Evolutionary conservation across 2,329 filamentous ascomycete species (phyloP).

Genomic region (Sporothrix curviconia): DNA sequence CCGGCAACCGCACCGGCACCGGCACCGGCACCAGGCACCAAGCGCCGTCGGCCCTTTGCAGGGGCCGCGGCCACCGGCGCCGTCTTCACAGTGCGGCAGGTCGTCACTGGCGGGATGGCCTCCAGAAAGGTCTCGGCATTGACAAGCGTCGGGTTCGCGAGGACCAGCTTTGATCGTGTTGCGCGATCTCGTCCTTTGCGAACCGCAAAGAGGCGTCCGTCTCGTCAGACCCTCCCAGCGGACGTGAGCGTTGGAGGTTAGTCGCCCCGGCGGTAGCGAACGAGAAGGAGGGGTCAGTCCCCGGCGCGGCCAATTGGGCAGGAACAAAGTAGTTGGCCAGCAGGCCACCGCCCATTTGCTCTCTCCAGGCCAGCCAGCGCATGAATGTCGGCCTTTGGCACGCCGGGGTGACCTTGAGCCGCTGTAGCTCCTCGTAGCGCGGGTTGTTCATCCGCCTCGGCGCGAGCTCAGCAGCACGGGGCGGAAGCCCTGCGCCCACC

Average conservation of each 20-base stretch:
- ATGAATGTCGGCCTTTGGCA: slow-evolving; percentile 65
- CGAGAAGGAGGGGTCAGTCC: slow-evolving; percentile 64
- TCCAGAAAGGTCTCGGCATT: slow-evolving; percentile 57
- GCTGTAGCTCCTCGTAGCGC: slow-evolving; percentile 64
- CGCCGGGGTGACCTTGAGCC: slow-evolving; percentile 51
- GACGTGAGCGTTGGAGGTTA: slow-evolving; percentile 66
- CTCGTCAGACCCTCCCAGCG: slow-evolving; percentile 66
- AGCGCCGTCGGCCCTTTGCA: background rate
- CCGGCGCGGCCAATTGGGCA: slow-evolving; percentile 77
- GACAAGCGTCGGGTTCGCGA: slow-evolving; percentile 49
- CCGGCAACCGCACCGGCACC: background rate
- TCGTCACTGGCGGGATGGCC: slow-evolving; percentile 38
- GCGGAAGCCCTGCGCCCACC: slow-evolving; percentile 90
- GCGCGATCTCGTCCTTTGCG: slow-evolving; percentile 56
- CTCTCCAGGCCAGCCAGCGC: slow-evolving; percentile 91
- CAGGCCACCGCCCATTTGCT: slow-evolving; percentile 78
- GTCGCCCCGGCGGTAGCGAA: slow-evolving; percentile 66
- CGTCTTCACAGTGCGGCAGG: background rate
- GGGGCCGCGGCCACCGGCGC: background rate
- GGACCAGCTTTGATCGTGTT: slow-evolving; percentile 54
- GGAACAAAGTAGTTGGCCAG: slow-evolving; percentile 70
- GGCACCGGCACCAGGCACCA: background rate
- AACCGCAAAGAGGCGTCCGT: slow-evolving; percentile 68
- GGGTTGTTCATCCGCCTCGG: slow-evolving; percentile 80
- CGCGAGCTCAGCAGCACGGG: slow-evolving; percentile 73